phyloP scores from a whole-genome alignment of 495 filamentous ascomycete genomes.

The Tuber calosporum region DNA sequence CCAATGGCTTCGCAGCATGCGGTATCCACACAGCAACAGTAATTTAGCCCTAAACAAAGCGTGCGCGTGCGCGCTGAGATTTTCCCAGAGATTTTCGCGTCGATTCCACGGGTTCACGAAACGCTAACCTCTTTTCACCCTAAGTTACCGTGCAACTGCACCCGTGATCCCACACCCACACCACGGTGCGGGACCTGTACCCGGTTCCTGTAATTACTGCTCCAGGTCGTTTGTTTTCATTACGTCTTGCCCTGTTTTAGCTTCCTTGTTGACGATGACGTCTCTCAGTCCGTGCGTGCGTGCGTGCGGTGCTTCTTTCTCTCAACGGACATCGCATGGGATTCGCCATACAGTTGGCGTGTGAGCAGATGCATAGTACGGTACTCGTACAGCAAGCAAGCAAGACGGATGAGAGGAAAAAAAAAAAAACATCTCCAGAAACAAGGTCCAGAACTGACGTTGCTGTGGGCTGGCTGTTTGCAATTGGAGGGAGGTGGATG shows the following conservation, averaged over 20 bases:
- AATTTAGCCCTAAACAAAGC: not conserved
- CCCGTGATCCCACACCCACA: not conserved
- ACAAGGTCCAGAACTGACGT: not conserved
- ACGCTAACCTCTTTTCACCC: not conserved
- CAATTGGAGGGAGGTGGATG: not conserved
- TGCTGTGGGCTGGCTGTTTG: not conserved
- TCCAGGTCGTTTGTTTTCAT: not conserved
- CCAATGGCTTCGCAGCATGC: not conserved
- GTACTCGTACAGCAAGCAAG: no score
- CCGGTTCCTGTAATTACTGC: not conserved
- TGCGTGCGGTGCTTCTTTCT: not conserved
- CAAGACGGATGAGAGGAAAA: not conserved
- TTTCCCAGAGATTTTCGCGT: not conserved
- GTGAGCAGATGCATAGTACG: not conserved
- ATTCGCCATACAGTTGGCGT: not conserved
- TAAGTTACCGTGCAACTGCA: not conserved
- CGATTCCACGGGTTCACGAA: not conserved
- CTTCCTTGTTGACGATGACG: not conserved
- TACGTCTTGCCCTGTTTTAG: not conserved
- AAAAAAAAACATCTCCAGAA: not conserved
- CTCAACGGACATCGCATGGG: not conserved
- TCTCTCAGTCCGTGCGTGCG: not conserved
- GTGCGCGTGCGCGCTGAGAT: not conserved
- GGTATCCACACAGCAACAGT: conserved; percentile 4
- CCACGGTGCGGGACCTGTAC: not conserved